Base-by-base conservation (phyloP, 345 rosid genomes). In the Euphorbia lathyris region DNA sequence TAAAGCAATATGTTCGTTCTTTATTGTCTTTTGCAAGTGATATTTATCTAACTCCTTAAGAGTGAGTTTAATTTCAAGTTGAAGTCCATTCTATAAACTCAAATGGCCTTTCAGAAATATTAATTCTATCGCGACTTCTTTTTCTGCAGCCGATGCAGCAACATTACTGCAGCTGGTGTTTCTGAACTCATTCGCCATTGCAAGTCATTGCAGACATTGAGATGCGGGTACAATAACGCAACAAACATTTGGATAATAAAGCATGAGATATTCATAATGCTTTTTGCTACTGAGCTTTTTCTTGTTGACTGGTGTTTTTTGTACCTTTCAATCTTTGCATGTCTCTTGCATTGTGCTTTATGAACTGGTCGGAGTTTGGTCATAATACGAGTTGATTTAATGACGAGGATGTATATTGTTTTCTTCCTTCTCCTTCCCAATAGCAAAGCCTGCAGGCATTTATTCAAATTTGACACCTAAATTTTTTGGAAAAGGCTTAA, bases 171-270 rank as follows among this genome's bases (percentile, higher is more conserved):
- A 56, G 52, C 62, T 60, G 95, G 97, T 52, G 85, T 94, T 40
- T 87, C 86, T 65, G 88, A 85, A 70, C 83, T 91, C 59, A 78
- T 88, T 52, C 86, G 73, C 58, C 82, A 83, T 69, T 91, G 98
- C 77, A 85, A 72, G 58, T 88, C 82, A 0, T 79, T 94, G 81
- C 86, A 85, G 71, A 88, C 91, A 27, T 66, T 94, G 74, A 88
- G 98, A 90, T 87, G 86, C 82, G 96, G 97, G 96, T 94, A 94
- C 32, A 53, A 1, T 64, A 40, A 66, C 25, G 42, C 27, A 19
- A 16, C 61, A 22, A 56, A 61, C 42, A 36, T 56, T 63, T 61
- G 32, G 26, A 36, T 30, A 56, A 66, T 25, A 19, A 66, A 50
- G 32, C 16, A 22, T 40, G 52, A 40, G 47, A 38, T 55, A 16